phyloP scores from a whole-genome alignment of 2,329 filamentous ascomycete genomes.

The Ambrosiella xylebori region DNA sequence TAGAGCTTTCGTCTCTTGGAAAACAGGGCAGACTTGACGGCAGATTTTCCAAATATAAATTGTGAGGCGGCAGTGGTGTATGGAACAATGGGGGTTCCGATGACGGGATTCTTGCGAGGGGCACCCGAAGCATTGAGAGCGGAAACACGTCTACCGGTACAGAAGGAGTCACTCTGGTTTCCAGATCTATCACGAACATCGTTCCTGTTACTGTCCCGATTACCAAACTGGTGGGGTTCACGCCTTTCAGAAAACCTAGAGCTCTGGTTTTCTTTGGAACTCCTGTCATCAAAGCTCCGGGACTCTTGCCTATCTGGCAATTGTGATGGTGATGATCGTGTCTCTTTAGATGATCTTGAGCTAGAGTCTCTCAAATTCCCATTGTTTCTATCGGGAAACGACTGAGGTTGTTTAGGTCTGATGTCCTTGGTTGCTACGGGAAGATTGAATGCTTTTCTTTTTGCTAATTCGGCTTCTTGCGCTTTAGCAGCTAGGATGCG shows the following conservation, averaged over 20 bases:
- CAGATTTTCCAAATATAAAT: conserved; percentile 73
- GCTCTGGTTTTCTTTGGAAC: background rate
- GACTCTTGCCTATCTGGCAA: no score
- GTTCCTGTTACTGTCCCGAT: no score
- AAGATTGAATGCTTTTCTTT: background rate
- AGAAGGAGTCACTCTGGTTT: no score
- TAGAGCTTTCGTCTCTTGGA: conserved; percentile 55
- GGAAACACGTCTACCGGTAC: no score
- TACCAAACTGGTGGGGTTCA: no score
- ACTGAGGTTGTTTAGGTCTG: no score
- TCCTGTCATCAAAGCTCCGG: background rate
- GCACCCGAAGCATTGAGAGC: background rate
- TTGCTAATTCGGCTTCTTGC: background rate
- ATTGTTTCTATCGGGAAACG: no score
- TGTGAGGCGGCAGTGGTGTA: conserved; percentile 77
- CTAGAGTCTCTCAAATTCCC: background rate
- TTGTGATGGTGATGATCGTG: no score
- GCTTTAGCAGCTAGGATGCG: conserved; percentile 8
- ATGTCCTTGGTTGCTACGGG: background rate
- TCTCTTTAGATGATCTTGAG: no score
- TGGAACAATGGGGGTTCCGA: conserved; percentile 10
- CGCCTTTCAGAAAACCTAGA: no score
- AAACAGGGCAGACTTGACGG: conserved; percentile 63
- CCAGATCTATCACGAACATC: no score
- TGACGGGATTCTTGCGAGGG: conserved; percentile 2